phyloP scores from a whole-genome alignment of 805 yeast species.

The Saccharomycopsis lassenensis region DNA sequence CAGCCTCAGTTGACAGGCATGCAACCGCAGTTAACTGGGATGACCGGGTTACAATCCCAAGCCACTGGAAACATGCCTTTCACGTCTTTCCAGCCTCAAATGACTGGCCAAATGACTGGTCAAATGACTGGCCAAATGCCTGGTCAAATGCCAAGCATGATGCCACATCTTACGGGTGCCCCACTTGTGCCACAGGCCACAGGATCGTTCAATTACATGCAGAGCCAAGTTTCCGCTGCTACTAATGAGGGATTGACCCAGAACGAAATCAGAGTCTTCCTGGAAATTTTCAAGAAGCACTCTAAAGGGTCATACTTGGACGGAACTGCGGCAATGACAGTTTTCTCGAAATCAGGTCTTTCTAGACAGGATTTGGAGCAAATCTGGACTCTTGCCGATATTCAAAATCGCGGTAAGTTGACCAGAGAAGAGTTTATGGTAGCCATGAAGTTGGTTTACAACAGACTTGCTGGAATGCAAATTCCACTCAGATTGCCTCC shows the following conservation, averaged over 20 bases:
- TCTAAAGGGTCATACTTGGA: slow-evolving; percentile 55
- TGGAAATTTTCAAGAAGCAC: slow-evolving; percentile 54
- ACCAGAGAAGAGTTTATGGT: slow-evolving; percentile 88
- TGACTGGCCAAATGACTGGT: slow-evolving; percentile 30
- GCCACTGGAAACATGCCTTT: slow-evolving; percentile 19
- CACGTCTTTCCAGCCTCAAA: slow-evolving; percentile 28
- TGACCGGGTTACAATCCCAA: slow-evolving; percentile 21
- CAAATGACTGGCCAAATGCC: slow-evolving; percentile 63
- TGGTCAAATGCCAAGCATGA: slow-evolving; percentile 24
- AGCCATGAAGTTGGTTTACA: slow-evolving; percentile 93
- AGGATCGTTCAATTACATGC: slow-evolving; percentile 25
- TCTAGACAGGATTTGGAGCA: slow-evolving; percentile 75
- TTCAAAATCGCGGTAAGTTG: slow-evolving; percentile 69
- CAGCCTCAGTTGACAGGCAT: slow-evolving; percentile 29
- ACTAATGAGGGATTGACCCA: slow-evolving; percentile 71
- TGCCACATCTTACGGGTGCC: slow-evolving; percentile 20
- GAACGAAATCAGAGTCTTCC: slow-evolving; percentile 45
- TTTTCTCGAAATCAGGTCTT: slow-evolving; percentile 87
- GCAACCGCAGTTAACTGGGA: slow-evolving; percentile 45
- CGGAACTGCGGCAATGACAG: slow-evolving; percentile 73
- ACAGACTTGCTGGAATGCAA: slow-evolving; percentile 81
- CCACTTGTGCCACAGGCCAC: no score
- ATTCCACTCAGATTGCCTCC: slow-evolving; percentile 78
- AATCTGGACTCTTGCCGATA: slow-evolving; percentile 86
- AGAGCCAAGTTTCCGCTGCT: slow-evolving; percentile 23